Base-by-base conservation (phyloP, 179 eudicot genomes). In the Spergularia azorica region DNA sequence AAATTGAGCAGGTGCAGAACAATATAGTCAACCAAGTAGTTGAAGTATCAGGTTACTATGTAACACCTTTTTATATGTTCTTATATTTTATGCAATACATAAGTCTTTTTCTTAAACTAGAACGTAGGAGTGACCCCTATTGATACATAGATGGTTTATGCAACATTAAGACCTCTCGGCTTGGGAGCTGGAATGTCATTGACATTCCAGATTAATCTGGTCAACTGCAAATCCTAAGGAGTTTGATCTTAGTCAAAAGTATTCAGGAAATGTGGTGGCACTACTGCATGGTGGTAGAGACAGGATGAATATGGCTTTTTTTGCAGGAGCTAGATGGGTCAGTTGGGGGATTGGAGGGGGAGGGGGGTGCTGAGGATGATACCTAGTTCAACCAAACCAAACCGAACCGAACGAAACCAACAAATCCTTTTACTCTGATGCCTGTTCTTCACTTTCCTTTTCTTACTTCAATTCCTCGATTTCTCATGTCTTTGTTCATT, bases 11-110 rank as follows among this genome's bases (percentile, higher is more conserved):
- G 18, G 17, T 73, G 68, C 71, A 71, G 63, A 78, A 70, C 67
- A 74, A 54, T 64, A 64, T 75, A 48, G 80, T 17, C 70, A 32
- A 20, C 67, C 71, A 82, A 54, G 79, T 76, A 66, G 60, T 46
- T 71, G 65, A 41, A 9, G 59, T 73, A 56, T 71, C 81, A 83
- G 88, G 88, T 86, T 73, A 14, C 48, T 66, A 5, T 66, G 13
- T 13, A 51, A 72, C 55, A 20, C 6, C 16, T 57, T 57, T 57
- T 16, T 10, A 10, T 3, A 55, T 55, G 15, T 55, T 16, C 0
- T 3, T 3, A 10, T 55, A 1, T 26, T 26, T 3, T 55, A 10
- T 55, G 58, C 15, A 57, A 57, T 57, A 14, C 18, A 57, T 16
- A 26, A 57, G 18, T 15, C 61, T n/a, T 57, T 16, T 15, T 0